phyloP scores from a whole-genome alignment of 805 yeast genomes.

The Kuraishia capsulata region DNA sequence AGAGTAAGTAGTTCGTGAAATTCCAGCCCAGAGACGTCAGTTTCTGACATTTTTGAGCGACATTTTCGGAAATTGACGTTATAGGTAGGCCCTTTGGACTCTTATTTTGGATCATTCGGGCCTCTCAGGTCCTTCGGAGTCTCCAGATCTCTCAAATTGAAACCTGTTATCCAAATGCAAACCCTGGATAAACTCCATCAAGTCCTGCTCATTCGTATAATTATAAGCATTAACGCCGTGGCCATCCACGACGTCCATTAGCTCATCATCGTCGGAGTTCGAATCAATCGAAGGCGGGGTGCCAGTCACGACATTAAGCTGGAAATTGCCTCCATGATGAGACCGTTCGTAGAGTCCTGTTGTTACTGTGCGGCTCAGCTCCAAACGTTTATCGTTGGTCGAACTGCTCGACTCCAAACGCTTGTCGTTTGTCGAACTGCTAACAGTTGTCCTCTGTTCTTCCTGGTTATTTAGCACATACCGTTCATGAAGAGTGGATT shows the following conservation, averaged over 20 bases:
- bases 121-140: too few relatives aligned
- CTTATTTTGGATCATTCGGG: too few relatives aligned
- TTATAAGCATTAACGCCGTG: conserved; percentile 8
- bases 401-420: neutral
- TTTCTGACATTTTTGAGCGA: too few relatives aligned
- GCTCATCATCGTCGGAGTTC: conserved; percentile 18
- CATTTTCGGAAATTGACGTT: too few relatives aligned
- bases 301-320: conserved; percentile 21
- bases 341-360: neutral
- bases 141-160: neutral
- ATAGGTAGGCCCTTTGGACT: too few relatives aligned
- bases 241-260: conserved; percentile 1
- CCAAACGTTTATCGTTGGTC: neutral
- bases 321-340: conserved; percentile 11
- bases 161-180: conserved; percentile 7
- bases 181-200: conserved; percentile 16
- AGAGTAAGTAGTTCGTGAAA: too few relatives aligned
- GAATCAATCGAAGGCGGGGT: conserved; percentile 30
- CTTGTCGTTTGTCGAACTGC: neutral
- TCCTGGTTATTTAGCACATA: conserved; percentile 8
- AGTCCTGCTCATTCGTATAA: conserved; percentile 18
- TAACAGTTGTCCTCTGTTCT: neutral
- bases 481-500: conserved; percentile 6
- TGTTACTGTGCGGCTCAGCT: neutral
- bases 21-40: too few relatives aligned